Evolutionary conservation across 371 early-diverging fungal species (phyloP), one percentile per base, ranked within the genome.

Genomic region (Rhizomucor miehei): DNA sequence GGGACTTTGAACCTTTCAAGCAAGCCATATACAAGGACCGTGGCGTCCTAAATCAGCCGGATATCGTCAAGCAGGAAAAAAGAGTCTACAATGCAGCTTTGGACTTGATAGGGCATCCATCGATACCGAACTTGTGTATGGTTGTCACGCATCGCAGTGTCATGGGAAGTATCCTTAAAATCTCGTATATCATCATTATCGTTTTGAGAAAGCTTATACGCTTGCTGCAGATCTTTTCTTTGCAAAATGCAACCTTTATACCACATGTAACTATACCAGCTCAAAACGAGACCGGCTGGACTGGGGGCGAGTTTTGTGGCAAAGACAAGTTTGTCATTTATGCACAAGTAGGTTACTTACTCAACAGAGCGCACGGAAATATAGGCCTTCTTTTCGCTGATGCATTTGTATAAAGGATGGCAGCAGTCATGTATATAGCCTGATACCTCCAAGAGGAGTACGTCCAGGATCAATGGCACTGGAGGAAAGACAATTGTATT

Each of bases 1-100:
- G 81, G 81, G 67, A 73, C 45, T 77, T 77, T 38, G 79, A 81
- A 55, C 52, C 63, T n/a, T 43, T 51, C 8, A 73, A 67, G 8
- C 66, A 70, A 40, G 67, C 62, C 8, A 57, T 78, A 4, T 65
- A 51, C 17, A 81, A 79, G 47, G 74, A 71, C 25, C 62, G 68
- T 25, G 49, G 66, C 4, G 45, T 45, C 3, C 43, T 60, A 0
- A 52, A 60, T n/a, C 59, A 49, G 48, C 57, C 69, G 1, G 44
- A 46, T 8, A 21, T 59, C 13, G 38, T 58, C 17, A 65, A 58
- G 29, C 41, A 57, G 38, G 59, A 40, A 2, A 52, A 63, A 1
- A 45, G 40, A 9, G 47, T 43, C 0, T 55, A 54, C 37, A 61
- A 69, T 50, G 39, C 50, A 24, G 60, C 57, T 0, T 62, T 75